A percentile compares a stretch with the other conserved stretches of the same genome.
phyloP scores from a whole-genome alignment of 192 early-diverging fungal species.

The Paraglomus occultum region DNA sequence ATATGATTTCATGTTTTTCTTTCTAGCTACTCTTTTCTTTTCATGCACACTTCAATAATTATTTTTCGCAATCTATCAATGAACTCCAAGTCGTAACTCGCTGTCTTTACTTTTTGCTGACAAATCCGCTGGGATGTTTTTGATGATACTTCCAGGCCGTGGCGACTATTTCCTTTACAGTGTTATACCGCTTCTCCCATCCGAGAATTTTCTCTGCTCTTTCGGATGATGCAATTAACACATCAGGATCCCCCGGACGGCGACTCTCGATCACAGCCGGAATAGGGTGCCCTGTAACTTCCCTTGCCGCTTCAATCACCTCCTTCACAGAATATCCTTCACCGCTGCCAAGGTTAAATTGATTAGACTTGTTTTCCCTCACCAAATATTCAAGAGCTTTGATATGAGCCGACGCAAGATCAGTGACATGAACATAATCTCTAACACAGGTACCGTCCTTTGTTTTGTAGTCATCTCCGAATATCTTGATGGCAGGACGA shows the following conservation, averaged over 20 bases:
- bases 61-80: too few species aligned
- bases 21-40: too few species aligned
- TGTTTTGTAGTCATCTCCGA: conserved; percentile 92
- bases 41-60: too few species aligned
- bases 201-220: conserved; percentile 35
- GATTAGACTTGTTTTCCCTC: conserved; percentile 45
- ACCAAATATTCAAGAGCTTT: conserved; percentile 58
- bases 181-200: conserved; percentile 41
- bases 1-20: too few species aligned
- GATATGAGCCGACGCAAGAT: conserved; percentile 87
- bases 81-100: not conserved
- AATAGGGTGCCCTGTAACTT: conserved; percentile 78
- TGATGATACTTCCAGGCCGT: conserved; percentile 31
- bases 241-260: conserved; percentile 81
- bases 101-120: not conserved
- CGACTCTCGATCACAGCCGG: conserved; percentile 65
- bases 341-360: conserved; percentile 91
- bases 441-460: conserved; percentile 91
- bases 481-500: conserved; percentile 79
- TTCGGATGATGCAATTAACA: conserved; percentile 75
- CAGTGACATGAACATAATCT: conserved; percentile 97
- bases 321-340: conserved; percentile 88
- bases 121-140: conserved; percentile 18
- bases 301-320: conserved; percentile 81
- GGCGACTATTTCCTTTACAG: conserved; percentile 37